These are phyloP conservation scores for Thymus quinquecostatus DNA, from an alignment of 257 asterid genomes.

Conservation along the genomic window DNA sequence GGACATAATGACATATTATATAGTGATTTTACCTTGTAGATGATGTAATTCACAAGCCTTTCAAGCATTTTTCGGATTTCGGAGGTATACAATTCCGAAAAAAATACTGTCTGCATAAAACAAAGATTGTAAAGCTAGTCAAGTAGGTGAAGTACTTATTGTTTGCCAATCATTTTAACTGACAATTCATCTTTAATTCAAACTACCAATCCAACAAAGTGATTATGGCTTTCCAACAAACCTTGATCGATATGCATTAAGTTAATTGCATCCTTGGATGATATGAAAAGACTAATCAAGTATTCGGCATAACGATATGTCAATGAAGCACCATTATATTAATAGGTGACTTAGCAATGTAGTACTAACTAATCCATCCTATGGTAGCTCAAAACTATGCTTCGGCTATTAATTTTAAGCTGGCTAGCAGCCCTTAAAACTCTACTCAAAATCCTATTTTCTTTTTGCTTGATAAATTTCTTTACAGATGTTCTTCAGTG, in stretches of 20 bases:
- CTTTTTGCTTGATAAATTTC: neutral
- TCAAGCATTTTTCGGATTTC: conserved; percentile 84
- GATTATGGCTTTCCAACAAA: conserved; percentile 6
- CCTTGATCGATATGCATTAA: neutral
- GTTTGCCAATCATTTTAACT: neutral
- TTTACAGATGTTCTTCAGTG: conserved; percentile 5
- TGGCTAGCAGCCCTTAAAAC: neutral
- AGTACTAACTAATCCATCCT: neutral
- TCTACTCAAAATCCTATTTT: neutral
- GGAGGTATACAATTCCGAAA: conserved; percentile 80
- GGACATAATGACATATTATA: neutral
- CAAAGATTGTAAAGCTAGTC: conserved; percentile 24
- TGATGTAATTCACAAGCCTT: conserved; percentile 78
- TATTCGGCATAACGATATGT: conserved; percentile 14
- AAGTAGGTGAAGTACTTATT: conserved; percentile 18
- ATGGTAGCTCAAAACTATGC: conserved; percentile 17
- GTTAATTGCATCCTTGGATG: neutral
- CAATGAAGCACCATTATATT: neutral
- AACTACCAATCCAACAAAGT: neutral
- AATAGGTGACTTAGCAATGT: neutral
- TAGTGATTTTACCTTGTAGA: conserved; percentile 71
- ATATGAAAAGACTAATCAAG: neutral
- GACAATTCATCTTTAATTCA: neutral
- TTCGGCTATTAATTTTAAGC: neutral
- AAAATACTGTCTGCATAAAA: conserved; percentile 78